These are phyloP conservation scores for Ceratocystis papillata DNA, from an alignment of 2,329 filamentous ascomycete genomes.

Conservation along the genomic window DNA sequence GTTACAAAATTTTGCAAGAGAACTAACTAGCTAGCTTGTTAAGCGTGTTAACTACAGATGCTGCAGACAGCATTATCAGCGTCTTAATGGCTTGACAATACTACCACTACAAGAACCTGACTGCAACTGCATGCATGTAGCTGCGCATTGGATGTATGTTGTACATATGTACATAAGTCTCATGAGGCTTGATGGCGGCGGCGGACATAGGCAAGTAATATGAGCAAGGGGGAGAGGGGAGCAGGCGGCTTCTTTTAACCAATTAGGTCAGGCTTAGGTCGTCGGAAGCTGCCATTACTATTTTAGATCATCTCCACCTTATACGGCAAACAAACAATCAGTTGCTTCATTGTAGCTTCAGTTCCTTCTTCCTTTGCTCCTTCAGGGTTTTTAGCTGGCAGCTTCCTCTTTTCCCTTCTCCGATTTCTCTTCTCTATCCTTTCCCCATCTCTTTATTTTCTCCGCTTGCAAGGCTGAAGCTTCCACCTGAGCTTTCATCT, in stretches of 20 bases:
- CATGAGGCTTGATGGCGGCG: background rate
- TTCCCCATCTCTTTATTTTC: background rate
- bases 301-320: background rate
- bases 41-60: too few species aligned
- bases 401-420: background rate
- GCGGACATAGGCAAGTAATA: too few species aligned
- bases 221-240: too few species aligned
- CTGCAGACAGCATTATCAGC: too few species aligned
- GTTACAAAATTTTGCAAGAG: too few species aligned
- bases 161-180: background rate
- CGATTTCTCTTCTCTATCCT: background rate
- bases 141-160: background rate
- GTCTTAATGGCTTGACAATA: too few species aligned
- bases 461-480: background rate
- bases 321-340: background rate
- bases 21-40: too few species aligned
- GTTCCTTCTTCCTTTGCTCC: background rate
- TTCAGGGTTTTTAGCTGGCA: background rate
- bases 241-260: background rate
- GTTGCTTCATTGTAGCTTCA: background rate
- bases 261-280: background rate
- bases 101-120: too few species aligned
- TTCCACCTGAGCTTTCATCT: background rate
- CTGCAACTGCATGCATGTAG: too few species aligned
- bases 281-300: background rate